phyloP scores from a whole-genome alignment of 441 rosid species.

The Manihot esculenta region DNA sequence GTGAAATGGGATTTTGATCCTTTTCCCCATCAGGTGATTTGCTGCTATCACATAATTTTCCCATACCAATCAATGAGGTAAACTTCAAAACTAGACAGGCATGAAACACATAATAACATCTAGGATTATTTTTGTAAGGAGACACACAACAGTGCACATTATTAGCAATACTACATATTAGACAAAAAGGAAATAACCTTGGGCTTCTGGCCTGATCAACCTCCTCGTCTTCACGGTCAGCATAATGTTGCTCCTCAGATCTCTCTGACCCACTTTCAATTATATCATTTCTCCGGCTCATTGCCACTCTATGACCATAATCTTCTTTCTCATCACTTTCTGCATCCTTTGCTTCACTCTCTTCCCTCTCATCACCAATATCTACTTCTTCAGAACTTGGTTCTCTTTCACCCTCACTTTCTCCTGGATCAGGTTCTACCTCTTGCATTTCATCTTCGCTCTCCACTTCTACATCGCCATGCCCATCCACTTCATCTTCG shows the following conservation, averaged over 20 bases:
- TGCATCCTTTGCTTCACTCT: conserved; percentile 61
- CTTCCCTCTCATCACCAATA: conserved; percentile 66
- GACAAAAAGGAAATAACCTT: conserved; percentile 43
- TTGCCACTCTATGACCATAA: conserved; percentile 54
- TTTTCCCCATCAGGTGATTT: conserved; percentile 68
- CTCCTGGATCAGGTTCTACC: conserved; percentile 77
- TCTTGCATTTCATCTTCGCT: conserved; percentile 69
- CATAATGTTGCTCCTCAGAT: conserved; percentile 71
- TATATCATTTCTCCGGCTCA: conserved; percentile 57
- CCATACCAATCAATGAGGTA: conserved; percentile 18
- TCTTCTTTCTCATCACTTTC: conserved; percentile 80
- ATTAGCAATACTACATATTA: not conserved
- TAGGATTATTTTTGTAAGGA: not conserved
- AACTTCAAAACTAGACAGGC: conserved; percentile 10
- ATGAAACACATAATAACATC: not conserved
- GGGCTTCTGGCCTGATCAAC: conserved; percentile 74
- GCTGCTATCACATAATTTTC: conserved; percentile 31
- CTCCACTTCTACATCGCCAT: conserved; percentile 62
- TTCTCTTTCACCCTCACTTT: conserved; percentile 95
- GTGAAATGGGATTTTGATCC: conserved; percentile 46
- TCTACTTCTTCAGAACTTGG: conserved; percentile 77
- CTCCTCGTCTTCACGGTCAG: conserved; percentile 83
- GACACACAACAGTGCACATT: not conserved
- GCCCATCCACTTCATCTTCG: conserved; percentile 48
- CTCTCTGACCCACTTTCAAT: conserved; percentile 89